These are phyloP conservation scores for Salix purpurea DNA, from an alignment of 345 rosid genomes.

Conservation along the genomic window DNA sequence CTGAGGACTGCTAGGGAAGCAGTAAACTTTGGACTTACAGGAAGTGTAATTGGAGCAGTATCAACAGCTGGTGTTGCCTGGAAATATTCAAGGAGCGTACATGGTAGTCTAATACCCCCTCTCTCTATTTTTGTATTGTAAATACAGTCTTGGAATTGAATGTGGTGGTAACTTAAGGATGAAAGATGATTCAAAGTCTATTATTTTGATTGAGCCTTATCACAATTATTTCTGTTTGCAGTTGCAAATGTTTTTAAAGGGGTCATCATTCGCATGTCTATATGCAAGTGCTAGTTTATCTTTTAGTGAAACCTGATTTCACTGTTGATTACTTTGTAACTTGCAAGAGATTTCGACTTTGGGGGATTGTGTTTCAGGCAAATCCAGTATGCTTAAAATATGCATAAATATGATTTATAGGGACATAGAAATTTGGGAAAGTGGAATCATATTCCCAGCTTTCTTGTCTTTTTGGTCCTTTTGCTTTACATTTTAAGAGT, in stretches of 20 bases:
- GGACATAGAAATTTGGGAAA: background rate
- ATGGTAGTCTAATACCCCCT: conserved; percentile 43
- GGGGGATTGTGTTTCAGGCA: background rate
- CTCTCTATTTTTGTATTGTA: background rate
- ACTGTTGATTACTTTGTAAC: background rate
- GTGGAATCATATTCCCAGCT: background rate
- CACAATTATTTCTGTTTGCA: background rate
- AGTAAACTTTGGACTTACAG: conserved; percentile 42
- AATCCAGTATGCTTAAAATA: background rate
- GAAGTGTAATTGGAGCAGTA: conserved; percentile 67
- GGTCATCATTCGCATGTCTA: too few relatives aligned
- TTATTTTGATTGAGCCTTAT: background rate
- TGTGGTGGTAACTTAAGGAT: background rate
- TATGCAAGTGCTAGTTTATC: background rate
- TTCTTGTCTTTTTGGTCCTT: background rate
- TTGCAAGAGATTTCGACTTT: background rate
- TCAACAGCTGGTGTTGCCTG: conserved; percentile 79
- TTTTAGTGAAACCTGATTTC: background rate
- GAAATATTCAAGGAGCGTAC: conserved; percentile 84
- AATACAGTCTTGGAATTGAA: background rate
- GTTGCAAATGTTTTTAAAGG: background rate
- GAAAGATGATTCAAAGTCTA: background rate
- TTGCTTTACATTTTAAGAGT: background rate
- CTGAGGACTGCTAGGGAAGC: conserved; percentile 85
- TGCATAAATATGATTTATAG: background rate